phyloP scores from a whole-genome alignment of 106 monocot genomes.

The Platanthera guangdongensis region DNA sequence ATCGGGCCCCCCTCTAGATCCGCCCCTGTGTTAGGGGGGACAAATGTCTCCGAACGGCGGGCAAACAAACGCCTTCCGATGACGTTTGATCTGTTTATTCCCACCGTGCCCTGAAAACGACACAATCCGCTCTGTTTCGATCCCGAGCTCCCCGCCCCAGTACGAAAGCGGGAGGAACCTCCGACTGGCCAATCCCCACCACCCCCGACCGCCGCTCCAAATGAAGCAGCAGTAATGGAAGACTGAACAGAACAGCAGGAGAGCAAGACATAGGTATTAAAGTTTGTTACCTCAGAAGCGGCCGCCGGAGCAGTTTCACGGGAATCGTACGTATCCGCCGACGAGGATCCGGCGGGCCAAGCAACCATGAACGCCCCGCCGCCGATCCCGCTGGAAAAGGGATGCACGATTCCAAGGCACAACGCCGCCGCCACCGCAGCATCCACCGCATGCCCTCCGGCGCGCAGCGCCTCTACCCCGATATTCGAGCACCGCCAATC shows the following conservation, averaged over 20 bases:
- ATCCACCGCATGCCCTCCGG: conserved; percentile 84
- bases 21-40: too few relatives aligned
- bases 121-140: too few relatives aligned
- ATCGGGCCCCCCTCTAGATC: too few relatives aligned
- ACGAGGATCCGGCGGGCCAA: conserved; percentile 16
- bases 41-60: too few relatives aligned
- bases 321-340: conserved; percentile 47
- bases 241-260: not conserved
- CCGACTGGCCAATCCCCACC: too few relatives aligned
- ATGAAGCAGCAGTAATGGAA: too few relatives aligned
- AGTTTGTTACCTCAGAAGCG: conserved; percentile 32
- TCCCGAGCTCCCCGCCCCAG: too few relatives aligned
- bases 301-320: conserved; percentile 69
- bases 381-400: conserved; percentile 88
- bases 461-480: conserved; percentile 41
- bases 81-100: too few relatives aligned
- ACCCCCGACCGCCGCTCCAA: too few relatives aligned
- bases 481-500: conserved; percentile 75
- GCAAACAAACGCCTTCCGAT: too few relatives aligned
- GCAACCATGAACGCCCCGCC: conserved; percentile 79
- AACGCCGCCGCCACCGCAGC: conserved; percentile 74
- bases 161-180: too few relatives aligned
- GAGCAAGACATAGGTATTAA: not conserved
- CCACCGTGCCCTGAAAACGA: too few relatives aligned
- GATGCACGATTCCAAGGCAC: conserved; percentile 67